These are phyloP conservation scores for Suillus tomentosus DNA, from an alignment of 768 basidiomycete genomes.

Conservation along the genomic window DNA sequence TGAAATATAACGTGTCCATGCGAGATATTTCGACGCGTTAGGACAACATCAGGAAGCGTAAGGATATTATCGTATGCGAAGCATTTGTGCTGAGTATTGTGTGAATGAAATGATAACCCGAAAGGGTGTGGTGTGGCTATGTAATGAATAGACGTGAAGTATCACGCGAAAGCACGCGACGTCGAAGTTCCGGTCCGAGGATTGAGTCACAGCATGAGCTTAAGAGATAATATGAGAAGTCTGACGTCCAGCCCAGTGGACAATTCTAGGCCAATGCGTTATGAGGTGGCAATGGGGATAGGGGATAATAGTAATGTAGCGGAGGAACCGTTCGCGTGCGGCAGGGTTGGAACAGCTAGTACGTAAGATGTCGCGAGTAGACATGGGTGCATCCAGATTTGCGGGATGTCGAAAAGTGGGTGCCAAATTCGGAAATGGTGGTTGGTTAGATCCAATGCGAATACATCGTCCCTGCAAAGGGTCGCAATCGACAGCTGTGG, in stretches of 20 bases:
- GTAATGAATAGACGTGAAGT: background rate
- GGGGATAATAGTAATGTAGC: constrained; percentile 13
- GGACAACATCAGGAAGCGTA: background rate
- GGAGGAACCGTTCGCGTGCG: constrained; percentile 8
- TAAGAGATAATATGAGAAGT: background rate
- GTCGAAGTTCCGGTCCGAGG: background rate
- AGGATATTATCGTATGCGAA: background rate
- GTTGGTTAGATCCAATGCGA: constrained; percentile 24
- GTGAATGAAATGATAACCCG: background rate
- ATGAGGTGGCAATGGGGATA: constrained; percentile 13
- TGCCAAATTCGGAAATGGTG: constrained; percentile 39
- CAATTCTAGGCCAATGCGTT: background rate
- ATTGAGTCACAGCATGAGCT: background rate
- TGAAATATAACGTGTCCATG: background rate
- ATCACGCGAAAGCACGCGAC: background rate
- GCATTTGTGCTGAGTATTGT: background rate
- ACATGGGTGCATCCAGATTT: constrained; percentile 27
- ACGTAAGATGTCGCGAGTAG: constrained; percentile 34
- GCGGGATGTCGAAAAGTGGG: constrained; percentile 38
- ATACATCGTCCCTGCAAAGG: constrained; percentile 26
- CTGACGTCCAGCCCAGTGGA: background rate
- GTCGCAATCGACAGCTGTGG: constrained; percentile 13
- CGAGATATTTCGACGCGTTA: background rate
- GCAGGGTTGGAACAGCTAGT: constrained; percentile 20
- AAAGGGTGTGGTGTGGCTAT: background rate